Base-by-base conservation (phyloP, 2,329 filamentous ascomycete species). In the Gaeumannomyces sp. region DNA sequence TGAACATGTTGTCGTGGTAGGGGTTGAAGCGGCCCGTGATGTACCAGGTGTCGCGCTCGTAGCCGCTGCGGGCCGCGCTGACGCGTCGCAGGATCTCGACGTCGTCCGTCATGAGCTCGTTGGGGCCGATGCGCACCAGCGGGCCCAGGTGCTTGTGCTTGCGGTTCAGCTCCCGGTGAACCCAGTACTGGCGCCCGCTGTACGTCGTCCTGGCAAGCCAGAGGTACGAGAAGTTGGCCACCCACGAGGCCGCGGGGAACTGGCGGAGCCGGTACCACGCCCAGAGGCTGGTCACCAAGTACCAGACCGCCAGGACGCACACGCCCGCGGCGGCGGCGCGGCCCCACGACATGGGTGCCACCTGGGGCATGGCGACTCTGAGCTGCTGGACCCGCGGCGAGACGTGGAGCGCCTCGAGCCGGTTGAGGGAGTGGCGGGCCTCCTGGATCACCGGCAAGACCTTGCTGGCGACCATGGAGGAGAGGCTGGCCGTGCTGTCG, bases 1-100 rank as follows among this genome's bases (percentile, higher is more conserved):
- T 82, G 69, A 86, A 78, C 65, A 85, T 76, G 67, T 78, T 80
- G 71, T 83, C 77, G 35, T 76, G 72, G 53, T 79, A 76, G 1
- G 79, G 78, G 68, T 85, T 78, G 62, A 84, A 72, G 22, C 76
- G 75, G 68, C 79, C 75, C n/a, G 75, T 74, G 65, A 77, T 76
- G 72, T 81, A 81, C 76, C 77, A 81, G 1, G 66, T 65, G 10
- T 72, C 72, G 19, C 73, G 70, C 8, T 63, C 66, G 69, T 77
- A 77, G 16, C 65, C 64, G 29, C 69, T 70, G 13, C 74, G 71
- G 4, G 71, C 72, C 19, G 69, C 71, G 2, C 68, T 69, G 56
- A 74, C 72, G 25, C 72, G 71, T 10, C 70, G 70, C 28, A 77
- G 65, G 3, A 75, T 66, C 8, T 71, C 71, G 13, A 71, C 68